These are phyloP conservation scores for Dactylellina haptotyla DNA, from an alignment of 2,329 filamentous ascomycete species.

Conservation along the genomic window DNA sequence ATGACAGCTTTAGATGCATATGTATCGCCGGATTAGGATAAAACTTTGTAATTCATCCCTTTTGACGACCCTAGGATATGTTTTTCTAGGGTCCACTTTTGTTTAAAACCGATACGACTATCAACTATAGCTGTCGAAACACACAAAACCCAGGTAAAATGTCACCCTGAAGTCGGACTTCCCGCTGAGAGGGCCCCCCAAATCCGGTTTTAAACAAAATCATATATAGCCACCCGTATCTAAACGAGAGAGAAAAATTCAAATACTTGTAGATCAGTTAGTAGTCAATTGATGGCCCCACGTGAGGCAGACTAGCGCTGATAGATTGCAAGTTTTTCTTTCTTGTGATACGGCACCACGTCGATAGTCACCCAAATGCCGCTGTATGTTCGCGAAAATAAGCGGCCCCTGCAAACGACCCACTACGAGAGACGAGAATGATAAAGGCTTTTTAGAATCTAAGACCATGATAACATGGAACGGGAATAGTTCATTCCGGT, in stretches of 20 bases:
- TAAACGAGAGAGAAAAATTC: not conserved
- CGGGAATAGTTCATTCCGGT: constrained; percentile 3
- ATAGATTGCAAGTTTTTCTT: too few species aligned
- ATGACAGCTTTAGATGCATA: not conserved
- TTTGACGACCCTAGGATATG: not conserved
- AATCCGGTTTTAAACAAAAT: constrained; percentile 1
- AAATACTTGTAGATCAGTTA: not conserved
- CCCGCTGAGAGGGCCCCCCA: not conserved
- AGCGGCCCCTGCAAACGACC: constrained; percentile 12
- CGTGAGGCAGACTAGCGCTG: not conserved
- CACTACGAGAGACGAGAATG: not conserved
- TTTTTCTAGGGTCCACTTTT: not conserved
- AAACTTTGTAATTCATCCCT: not conserved
- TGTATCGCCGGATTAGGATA: not conserved
- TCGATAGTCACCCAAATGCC: not conserved
- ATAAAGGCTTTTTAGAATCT: too few species aligned
- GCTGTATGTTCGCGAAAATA: constrained; percentile 15
- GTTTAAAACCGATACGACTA: not conserved
- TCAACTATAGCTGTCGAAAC: not conserved
- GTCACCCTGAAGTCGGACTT: not conserved
- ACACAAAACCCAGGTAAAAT: too few species aligned
- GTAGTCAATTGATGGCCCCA: constrained; percentile 9
- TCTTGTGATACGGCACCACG: constrained; percentile 3
- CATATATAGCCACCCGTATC: not conserved
- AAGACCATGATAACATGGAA: not conserved